phyloP scores from a whole-genome alignment of 495 filamentous ascomycete species.

The Penicillium simplicissimum region DNA sequence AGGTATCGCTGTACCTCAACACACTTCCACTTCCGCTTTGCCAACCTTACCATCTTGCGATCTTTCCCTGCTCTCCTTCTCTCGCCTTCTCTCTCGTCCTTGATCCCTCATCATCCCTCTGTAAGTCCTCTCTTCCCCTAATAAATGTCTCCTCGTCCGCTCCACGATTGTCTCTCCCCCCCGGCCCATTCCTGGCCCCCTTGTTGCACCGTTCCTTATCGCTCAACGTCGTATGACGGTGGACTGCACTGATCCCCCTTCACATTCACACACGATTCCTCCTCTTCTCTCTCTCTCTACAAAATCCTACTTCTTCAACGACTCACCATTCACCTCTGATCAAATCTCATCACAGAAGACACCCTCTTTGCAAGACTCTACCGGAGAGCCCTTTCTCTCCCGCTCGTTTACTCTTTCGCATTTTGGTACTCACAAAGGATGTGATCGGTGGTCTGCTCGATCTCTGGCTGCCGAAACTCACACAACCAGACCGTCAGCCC shows the following conservation, averaged over 20 bases:
- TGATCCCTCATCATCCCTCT: background rate
- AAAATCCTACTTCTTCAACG: background rate
- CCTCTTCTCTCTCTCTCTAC: background rate
- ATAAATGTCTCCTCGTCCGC: background rate
- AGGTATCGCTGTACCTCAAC: constrained; percentile 1
- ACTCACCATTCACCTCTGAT: background rate
- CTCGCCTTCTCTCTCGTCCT: background rate
- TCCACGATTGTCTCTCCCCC: background rate
- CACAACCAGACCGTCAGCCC: background rate
- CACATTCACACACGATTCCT: constrained; percentile 7
- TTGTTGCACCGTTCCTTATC: constrained; percentile 13
- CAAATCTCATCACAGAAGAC: background rate
- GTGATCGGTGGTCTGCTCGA: constrained; percentile 12
- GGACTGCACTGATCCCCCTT: background rate
- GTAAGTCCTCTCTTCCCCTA: background rate
- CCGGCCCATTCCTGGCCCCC: constrained; percentile 16
- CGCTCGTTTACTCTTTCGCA: background rate
- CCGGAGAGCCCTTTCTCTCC: background rate
- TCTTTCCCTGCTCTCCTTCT: constrained; percentile 12
- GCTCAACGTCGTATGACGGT: constrained; percentile 10
- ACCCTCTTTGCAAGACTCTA: background rate
- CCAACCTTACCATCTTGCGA: constrained; percentile 8
- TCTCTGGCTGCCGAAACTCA: constrained; percentile 15
- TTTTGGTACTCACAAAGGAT: constrained; percentile 10
- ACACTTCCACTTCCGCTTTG: constrained; percentile 8